Evolutionary conservation across 768 basidiomycete genomes (phyloP), one percentile per base, ranked within the genome.

Genomic region (Flagelloscypha sp.): DNA sequence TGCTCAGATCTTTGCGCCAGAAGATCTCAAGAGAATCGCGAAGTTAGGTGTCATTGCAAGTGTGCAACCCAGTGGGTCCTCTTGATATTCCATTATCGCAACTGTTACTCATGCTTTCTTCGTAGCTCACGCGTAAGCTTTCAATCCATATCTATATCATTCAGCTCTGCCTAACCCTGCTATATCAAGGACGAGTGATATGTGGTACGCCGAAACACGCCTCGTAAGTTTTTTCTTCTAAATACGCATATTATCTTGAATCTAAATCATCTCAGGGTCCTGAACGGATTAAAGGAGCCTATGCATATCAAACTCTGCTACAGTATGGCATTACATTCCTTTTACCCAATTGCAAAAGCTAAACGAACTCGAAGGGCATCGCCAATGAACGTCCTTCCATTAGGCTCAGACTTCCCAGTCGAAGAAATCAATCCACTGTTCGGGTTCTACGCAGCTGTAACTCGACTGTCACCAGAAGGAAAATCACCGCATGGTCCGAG

Each of bases 351-450:
- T n/a, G n/a, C n/a, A n/a, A n/a, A n/a, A n/a, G n/a, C n/a, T n/a
- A n/a, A n/a, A n/a, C 1, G 19, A n/a, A 24, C 10, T 39, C 19
- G 24, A 37, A 80, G 75, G 40, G 54, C 55, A 3, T 80, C 82
- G 8, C 62, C 54, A 5, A 57, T 61, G n/a, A 56, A 68, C 0
- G 54, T 78, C 10, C 68, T 93, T 2, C 79, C 89, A 0, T 66
- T 97, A 2, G 93, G 94, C 2, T 88, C 89, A 2, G 93, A 97
- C 55, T 95, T 97, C 56, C 94, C 94, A 0, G 80, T 97, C 3
- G 93, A 97, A 56, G 73, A 76, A 7, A 80, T 94, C 35, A 87
- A 94, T 49, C 93, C 94, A 0, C 61, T 97, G 22, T 62, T 84
- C 3, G 88, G 87, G 0, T 93, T 95, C 57, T 89, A 92, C 46